Percentiles rank a stretch among this genome's conserved stretches.
phyloP scores from a whole-genome alignment of 2,329 filamentous ascomycete genomes.

The Amauroascus verrucosus region DNA sequence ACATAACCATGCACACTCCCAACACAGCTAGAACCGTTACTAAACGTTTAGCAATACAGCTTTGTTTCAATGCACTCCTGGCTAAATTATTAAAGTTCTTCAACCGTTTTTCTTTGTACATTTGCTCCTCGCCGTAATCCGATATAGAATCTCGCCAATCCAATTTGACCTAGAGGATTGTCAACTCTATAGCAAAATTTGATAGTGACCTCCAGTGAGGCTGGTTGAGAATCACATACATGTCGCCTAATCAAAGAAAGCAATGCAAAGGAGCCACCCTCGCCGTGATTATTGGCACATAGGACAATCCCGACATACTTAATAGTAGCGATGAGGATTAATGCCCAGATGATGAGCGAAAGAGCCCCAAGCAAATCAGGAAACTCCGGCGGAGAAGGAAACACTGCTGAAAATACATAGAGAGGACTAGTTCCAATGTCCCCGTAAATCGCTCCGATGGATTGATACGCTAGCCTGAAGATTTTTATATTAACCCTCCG shows the following conservation, averaged over 20 bases:
- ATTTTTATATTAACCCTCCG: not conserved
- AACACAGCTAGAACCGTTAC: slow-evolving; percentile 37
- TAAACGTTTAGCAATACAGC: slow-evolving; percentile 35
- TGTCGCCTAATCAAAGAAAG: slow-evolving; percentile 46
- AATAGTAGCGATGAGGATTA: slow-evolving; percentile 48
- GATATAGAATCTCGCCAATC: slow-evolving; percentile 42
- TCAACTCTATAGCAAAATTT: not conserved
- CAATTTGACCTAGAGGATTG: slow-evolving; percentile 39
- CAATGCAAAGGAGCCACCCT: slow-evolving; percentile 47
- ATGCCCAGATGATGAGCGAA: slow-evolving; percentile 46
- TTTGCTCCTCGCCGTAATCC: slow-evolving; percentile 39
- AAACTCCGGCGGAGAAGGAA: slow-evolving; percentile 35
- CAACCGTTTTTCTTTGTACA: slow-evolving; percentile 37
- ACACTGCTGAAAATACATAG: slow-evolving; percentile 49
- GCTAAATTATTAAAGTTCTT: slow-evolving; percentile 34
- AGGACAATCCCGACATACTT: slow-evolving; percentile 49
- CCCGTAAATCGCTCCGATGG: slow-evolving; percentile 49
- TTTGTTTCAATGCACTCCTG: slow-evolving; percentile 41
- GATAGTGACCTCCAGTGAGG: not conserved
- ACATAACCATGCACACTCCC: slow-evolving; percentile 46
- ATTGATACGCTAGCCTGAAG: slow-evolving; percentile 44
- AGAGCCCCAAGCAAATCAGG: slow-evolving; percentile 45
- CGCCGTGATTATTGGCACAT: slow-evolving; percentile 47
- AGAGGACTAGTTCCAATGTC: slow-evolving; percentile 50
- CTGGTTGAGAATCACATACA: slow-evolving; percentile 24